Base-by-base conservation (phyloP, 192 early-diverging fungal genomes). In the Backusella macrospora region DNA sequence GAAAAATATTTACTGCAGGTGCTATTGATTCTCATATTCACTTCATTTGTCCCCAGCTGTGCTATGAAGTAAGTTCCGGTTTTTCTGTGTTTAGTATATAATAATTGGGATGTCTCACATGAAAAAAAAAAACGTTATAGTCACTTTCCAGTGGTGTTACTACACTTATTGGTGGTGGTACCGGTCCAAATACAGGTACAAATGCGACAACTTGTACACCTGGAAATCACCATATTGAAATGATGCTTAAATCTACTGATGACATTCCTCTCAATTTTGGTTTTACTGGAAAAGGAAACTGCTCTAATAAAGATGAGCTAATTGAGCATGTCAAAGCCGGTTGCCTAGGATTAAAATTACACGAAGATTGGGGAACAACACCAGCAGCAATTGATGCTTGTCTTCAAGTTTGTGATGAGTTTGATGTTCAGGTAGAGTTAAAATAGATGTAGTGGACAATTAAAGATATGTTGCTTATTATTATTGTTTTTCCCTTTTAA, bases 321-420 rank as follows among this genome's bases (percentile, higher is more conserved):
- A 80, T 85, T 46, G 96, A 96, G 65, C 96, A 98, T 73, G 85
- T 98, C 49, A 76, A 88, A 39, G 93, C 94, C 15, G 97, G 97
- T 62, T 92, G 90, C 12, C 73, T 97, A 12, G 97, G 97, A 18
- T 84, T 99, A 23, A 92, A 96, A 83, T 82, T 98, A 47, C 96
- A 98, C 81, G 96, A 98, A 82, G 96, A 98, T 84, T 97, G 96
- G 95, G 97, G 97, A 12, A 91, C 96, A 3, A 97, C 97, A 6
- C 97, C 97, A 3, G 89, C 92, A 29, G 94, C 94, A 5, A 99
- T 99, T 75, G 95, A 99, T 74, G 85, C 86, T 34, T 98, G 96
- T 72, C 81, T 99, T 74, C 68, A 80, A 0, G 90, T 95, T 8
- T 94, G 94, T 79, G 97, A 99, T 62, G 80, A 90, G 76, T 89